phyloP scores from a whole-genome alignment of 2,329 filamentous ascomycete genomes.

The Aspergillus awamori region DNA sequence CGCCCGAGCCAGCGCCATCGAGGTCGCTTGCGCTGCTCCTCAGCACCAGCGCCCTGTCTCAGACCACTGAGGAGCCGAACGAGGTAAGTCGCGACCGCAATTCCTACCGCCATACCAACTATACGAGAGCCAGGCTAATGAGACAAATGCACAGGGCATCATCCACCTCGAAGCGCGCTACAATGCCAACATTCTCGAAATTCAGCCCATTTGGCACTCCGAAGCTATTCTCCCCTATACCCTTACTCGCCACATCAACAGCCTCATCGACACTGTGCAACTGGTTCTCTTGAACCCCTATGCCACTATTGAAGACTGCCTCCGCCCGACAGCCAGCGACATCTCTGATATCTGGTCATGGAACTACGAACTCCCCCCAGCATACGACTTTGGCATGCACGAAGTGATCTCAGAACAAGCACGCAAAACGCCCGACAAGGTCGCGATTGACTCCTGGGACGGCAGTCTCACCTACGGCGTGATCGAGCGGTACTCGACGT shows the following conservation, averaged over 20 bases:
- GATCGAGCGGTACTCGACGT: conserved; percentile 40
- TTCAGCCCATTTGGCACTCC: not conserved
- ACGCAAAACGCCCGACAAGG: conserved; percentile 27
- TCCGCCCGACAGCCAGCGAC: conserved; percentile 42
- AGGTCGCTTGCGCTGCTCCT: not conserved
- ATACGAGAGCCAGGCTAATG: not conserved
- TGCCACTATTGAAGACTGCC: conserved; percentile 34
- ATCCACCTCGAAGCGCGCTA: not conserved
- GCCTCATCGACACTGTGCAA: not conserved
- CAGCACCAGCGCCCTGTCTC: not conserved
- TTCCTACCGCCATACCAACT: not conserved
- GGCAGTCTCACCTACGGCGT: conserved; percentile 34
- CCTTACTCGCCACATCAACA: not conserved
- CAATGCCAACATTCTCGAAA: not conserved
- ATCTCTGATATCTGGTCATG: conserved; percentile 52
- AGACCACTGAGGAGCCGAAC: not conserved
- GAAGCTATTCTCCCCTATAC: not conserved
- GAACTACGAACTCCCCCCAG: conserved; percentile 50
- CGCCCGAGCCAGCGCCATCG: not conserved
- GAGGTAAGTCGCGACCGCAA: not conserved
- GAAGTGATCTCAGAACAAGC: conserved; percentile 45
- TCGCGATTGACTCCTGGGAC: conserved; percentile 38
- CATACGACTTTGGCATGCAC: conserved; percentile 51
- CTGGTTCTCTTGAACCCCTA: conserved; percentile 22
- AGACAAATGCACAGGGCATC: not conserved